A percentile compares a stretch with the other conserved stretches of the same genome.
phyloP scores from a whole-genome alignment of 2,329 filamentous ascomycete genomes.

The Monosporascus sp. region DNA sequence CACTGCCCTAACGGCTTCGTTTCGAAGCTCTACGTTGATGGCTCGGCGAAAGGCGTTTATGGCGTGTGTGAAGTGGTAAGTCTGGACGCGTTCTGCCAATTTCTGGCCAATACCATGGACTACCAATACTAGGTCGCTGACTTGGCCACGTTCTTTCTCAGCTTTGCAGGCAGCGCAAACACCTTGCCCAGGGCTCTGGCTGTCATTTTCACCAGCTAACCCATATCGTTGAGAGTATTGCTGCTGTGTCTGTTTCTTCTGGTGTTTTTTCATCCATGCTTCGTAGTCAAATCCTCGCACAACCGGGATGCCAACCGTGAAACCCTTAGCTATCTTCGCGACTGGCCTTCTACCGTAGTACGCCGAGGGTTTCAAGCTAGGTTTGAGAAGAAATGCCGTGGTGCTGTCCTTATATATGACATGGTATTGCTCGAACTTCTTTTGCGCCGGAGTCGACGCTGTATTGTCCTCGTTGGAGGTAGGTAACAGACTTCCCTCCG shows the following conservation, averaged over 20 bases:
- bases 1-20: slow-evolving; percentile 66
- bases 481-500: slow-evolving; percentile 39
- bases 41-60: slow-evolving; percentile 86
- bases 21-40: slow-evolving; percentile 78
- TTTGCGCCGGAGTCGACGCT: slow-evolving; percentile 39
- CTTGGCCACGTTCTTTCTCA: slow-evolving; percentile 59
- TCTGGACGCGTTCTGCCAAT: slow-evolving; percentile 88
- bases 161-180: slow-evolving; percentile 56
- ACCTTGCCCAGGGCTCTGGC: slow-evolving; percentile 12
- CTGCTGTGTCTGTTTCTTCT: slow-evolving; percentile 33
- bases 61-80: slow-evolving; percentile 94
- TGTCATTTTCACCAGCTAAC: slow-evolving; percentile 22
- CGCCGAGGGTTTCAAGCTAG: slow-evolving; percentile 75
- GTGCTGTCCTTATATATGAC: slow-evolving; percentile 78
- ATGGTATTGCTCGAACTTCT: slow-evolving; percentile 67
- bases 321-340: slow-evolving; percentile 76
- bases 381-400: slow-evolving; percentile 80
- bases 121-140: slow-evolving; percentile 84
- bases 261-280: slow-evolving; percentile 69
- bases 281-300: slow-evolving; percentile 80
- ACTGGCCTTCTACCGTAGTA: slow-evolving; percentile 80
- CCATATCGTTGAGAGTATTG: slow-evolving; percentile 18
- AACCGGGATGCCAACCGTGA: slow-evolving; percentile 79
- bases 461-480: slow-evolving; percentile 32
- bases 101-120: slow-evolving; percentile 97